Evolutionary conservation across 2,329 filamentous ascomycete species (phyloP), one percentile per base, ranked within the genome.

Genomic region (Escovopsis sp.): DNA sequence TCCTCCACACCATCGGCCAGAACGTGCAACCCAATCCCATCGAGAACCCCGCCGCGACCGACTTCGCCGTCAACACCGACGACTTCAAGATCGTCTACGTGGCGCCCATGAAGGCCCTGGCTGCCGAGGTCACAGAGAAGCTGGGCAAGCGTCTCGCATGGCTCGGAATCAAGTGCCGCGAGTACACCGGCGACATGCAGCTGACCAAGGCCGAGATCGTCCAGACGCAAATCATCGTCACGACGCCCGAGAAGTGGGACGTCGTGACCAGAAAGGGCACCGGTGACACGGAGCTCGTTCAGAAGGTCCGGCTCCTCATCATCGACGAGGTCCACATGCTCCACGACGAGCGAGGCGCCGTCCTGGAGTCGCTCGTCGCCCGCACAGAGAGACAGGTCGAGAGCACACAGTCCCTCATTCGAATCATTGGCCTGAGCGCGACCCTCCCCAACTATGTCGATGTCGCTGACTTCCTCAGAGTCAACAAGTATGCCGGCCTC

Each of bases 271-370:
- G 91, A 47, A 98, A 96, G 63, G 93, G 89, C 44, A 96, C 88
- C 1, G 91, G 93, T 12, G 91, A 98, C 57, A 96, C 91, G 0
- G 91, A 96, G 58, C 74, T 98, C 3, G 93, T 98, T 12, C 91
- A 98, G 55, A 98, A 98, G 59, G 91, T 98, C 23, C 79, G 89
- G 10, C 70, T 98, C 2, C 73, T 98, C 46, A 96, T 98, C 54
- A 96, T 98, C 48, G 91, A 98, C 60, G 91, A 98, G 65, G 91
- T 98, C 1, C 91, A 98, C 58, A 98, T 98, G 93, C 80, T 98
- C 53, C 93, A 98, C 55, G 91, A 98, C 59, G 91, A 96, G 61
- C 80, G 91, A 59, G 91, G 91, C 55, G 87, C 93, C 11, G 93
- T 98, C 0, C 73, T 99, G 26, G 91, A 99, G 58, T 95, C 89